Evolutionary conservation across 2,329 filamentous ascomycete genomes (phyloP).

Genomic region (Xylariaceae sp.): DNA sequence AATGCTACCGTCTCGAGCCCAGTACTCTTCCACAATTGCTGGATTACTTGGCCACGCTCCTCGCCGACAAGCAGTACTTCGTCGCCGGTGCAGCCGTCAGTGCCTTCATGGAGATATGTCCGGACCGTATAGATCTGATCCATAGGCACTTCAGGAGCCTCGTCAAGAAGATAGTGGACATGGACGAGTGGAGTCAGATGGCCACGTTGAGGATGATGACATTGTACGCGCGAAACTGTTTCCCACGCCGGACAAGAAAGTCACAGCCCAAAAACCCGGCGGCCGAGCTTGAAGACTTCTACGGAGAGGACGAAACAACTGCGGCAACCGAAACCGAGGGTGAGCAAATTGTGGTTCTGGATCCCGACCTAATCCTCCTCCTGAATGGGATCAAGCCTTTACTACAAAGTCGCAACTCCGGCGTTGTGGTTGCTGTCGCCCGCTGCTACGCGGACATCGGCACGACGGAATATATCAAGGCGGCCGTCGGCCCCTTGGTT

Average conservation of each 20-base stretch:
- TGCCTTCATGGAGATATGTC: slow-evolving; percentile 84
- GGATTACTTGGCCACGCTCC: slow-evolving; percentile 69
- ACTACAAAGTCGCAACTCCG: slow-evolving; percentile 86
- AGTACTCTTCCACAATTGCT: slow-evolving; percentile 77
- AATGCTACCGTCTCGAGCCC: slow-evolving; percentile 89
- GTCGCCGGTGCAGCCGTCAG: slow-evolving; percentile 91
- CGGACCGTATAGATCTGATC: slow-evolving; percentile 78
- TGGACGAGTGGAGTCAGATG: slow-evolving; percentile 98
- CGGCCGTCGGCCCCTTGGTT: slow-evolving; percentile 75
- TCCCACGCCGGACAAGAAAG: slow-evolving; percentile 62
- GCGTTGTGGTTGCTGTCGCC: slow-evolving; percentile 81
- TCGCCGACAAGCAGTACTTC: slow-evolving; percentile 91
- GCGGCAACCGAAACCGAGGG: slow-evolving; percentile 39
- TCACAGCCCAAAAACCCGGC: slow-evolving; percentile 39
- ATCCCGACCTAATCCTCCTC: slow-evolving; percentile 77
- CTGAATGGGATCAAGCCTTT: slow-evolving; percentile 76
- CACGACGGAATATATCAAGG: slow-evolving; percentile 66
- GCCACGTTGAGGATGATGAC: slow-evolving; percentile 77
- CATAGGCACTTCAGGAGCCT: slow-evolving; percentile 83
- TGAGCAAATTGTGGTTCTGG: slow-evolving; percentile 58
- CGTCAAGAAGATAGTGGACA: slow-evolving; percentile 88
- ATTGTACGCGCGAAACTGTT: slow-evolving; percentile 79
- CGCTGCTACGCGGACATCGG: slow-evolving; percentile 82
- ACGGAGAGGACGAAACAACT: slow-evolving; percentile 59
- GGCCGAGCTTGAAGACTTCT: slow-evolving; percentile 64